Evolutionary conservation across 208 protist species (phyloP), one percentile per base, ranked within the genome.

Genomic region (Crithidia brevicula): DNA sequence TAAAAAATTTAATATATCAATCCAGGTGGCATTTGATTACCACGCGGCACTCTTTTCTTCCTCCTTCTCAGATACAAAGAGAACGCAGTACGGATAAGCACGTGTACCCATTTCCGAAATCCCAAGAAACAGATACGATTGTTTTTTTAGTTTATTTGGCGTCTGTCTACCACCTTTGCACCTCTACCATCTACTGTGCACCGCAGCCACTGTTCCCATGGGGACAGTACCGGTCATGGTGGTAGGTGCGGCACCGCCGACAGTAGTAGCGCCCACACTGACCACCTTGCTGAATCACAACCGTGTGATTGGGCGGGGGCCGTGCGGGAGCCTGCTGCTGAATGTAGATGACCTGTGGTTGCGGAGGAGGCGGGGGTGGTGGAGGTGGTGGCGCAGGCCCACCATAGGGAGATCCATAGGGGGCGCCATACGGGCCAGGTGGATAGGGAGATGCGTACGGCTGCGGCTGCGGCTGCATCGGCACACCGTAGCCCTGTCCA

Each of bases 331-430:
- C 51, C 5, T 22, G 51, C 16, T 40, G 51, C 16, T 57, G 16
- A n/a, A 57, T 16, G 28, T 38, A 57, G 33, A 57, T 40, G 16
- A 57, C 25, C 0, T 57, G 51, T 28, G 51, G 51, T 28, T 57
- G 51, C 20, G 18, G 25, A 10, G 51, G 51, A 10, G 51, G 49
- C 15, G 49, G 51, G 13, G 51, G 51, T 8, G 51, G 51, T 57
- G 36, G 10, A 40, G 36, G 36, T 7, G 36, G 10, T 0, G 4
- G 25, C 25, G 28, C 28, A 28, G 51, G 13, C 6, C 16, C 51
- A 16, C 25, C 51, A 57, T 57, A 57, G 11, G 30, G 16, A 22
- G 16, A 22, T 16, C 28, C 28, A 25, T 16, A 16, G 8, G 27
- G 51, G 15, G 30, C 28, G 8, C 15, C 28, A 16, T 22, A 22